Base-by-base conservation (phyloP, 139 green algal species). In the Microglena sp. region DNA sequence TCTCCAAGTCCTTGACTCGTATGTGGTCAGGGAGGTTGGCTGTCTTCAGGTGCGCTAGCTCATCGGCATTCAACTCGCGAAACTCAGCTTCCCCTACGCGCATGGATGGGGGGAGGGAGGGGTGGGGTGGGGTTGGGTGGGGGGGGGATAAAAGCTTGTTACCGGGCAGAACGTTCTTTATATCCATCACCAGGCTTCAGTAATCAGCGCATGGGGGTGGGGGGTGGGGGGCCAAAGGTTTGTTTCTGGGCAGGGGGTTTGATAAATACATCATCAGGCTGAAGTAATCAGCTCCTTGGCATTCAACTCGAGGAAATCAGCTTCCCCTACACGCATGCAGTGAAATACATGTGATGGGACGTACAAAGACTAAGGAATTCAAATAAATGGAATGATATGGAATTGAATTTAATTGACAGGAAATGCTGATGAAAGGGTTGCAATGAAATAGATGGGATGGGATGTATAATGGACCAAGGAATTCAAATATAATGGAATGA, bases 51-150 rank as follows among this genome's bases (percentile, higher is more conserved):
- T 84, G 53, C 5, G 69, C 69, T 29, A 91, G 56, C 78, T 96
- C 91, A 31, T 82, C 78, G 11, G 77, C 60, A 5, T 66, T 77
- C 68, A 97, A 74, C 69, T 86, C 69, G 6, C 77, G 68, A 56
- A 83, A 89, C 69, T 96, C 89, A 0, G 46, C 46, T 66, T 95
- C 86, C 5, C 82, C 86, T 90, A 85, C 45, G n/a, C n/a, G n/a
- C n/a, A n/a, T n/a, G n/a, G 21, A n/a, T 11, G 15, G 21, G 11
- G 26, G 50, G 21, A 59, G 26, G 50, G 28, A n/a, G 50, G 15
- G 26, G 6, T 6, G 6, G 21, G 11, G 11, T 59, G 40, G 40
- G 50, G 6, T 11, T 32, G 50, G 28, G 50, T 11, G 50, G 28
- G 50, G 50, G 21, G 28, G 50, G 50, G 15, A 59, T 18, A 21